phyloP scores from a whole-genome alignment of 139 green algal genomes.

The Spirogloea muscicola region DNA sequence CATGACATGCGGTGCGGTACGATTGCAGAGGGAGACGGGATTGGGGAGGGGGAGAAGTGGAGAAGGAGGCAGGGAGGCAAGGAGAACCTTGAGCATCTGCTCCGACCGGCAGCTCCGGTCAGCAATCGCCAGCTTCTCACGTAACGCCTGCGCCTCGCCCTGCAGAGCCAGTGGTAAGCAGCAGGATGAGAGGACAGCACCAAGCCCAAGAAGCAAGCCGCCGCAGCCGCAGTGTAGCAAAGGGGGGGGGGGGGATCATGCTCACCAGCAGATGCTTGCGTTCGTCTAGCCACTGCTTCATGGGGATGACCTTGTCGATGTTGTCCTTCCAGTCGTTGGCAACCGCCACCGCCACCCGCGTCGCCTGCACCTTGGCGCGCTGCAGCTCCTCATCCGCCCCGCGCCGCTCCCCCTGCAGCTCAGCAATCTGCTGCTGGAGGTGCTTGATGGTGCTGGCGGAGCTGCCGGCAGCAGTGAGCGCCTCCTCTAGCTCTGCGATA shows the following conservation, averaged over 20 bases:
- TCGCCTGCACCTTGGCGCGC: conserved; percentile 27
- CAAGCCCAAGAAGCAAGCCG: not conserved
- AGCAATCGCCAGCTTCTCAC: conserved; percentile 16
- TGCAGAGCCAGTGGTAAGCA: not conserved
- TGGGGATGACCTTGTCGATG: conserved; percentile 44
- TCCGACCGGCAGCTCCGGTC: conserved; percentile 15
- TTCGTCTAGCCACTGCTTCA: conserved; percentile 48
- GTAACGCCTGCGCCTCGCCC: conserved; percentile 14
- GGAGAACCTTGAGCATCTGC: conserved; percentile 19
- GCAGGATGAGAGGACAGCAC: not conserved
- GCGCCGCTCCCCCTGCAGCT: conserved; percentile 17
- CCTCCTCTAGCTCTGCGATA: conserved; percentile 10
- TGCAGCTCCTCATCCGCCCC: conserved; percentile 21
- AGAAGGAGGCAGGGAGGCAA: not conserved
- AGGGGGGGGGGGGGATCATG: not conserved
- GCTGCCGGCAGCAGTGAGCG: not conserved
- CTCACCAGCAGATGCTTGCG: conserved; percentile 23
- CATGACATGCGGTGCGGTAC: not conserved
- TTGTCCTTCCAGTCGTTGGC: conserved; percentile 46
- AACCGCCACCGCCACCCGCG: conserved; percentile 30
- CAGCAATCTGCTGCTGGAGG: conserved; percentile 35
- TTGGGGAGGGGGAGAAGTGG: not conserved
- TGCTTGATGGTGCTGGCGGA: conserved; percentile 21
- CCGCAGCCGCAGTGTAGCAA: not conserved
- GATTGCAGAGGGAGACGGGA: not conserved